Percentiles rank a stretch among this genome's conserved stretches.
Conservation (phyloP, 306 rosid species). For the Vachellia pachyceras region DNA sequence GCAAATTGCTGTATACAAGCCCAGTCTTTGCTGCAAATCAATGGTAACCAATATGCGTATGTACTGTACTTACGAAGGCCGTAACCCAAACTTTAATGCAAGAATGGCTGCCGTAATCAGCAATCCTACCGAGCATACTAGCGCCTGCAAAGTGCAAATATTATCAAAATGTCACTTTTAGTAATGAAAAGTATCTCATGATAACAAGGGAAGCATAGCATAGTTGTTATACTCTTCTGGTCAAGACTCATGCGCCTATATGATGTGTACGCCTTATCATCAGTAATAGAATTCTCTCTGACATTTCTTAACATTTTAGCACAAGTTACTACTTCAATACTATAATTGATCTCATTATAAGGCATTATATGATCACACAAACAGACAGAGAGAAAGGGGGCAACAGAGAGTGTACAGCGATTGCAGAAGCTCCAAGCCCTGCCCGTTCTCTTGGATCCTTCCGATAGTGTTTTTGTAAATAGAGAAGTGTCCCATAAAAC, state of each 20-base stretch:
- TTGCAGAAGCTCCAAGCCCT: conserved; percentile 95
- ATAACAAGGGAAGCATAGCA: background rate
- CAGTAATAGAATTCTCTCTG: no score
- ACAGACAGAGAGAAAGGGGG: background rate
- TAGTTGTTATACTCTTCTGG: no score
- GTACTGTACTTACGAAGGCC: conserved; percentile 22
- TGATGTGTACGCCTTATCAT: no score
- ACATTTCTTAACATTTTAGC: no score
- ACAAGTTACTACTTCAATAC: no score
- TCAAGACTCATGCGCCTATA: no score
- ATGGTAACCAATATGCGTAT: conserved; percentile 21
- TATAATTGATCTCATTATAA: conserved; percentile 25
- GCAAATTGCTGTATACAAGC: no score
- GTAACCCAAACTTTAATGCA: conserved; percentile 47
- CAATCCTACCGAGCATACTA: conserved; percentile 58
- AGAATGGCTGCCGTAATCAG: conserved; percentile 53
- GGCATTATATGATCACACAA: conserved; percentile 16
- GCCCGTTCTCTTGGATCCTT: conserved; percentile 98
- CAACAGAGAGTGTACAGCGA: conserved; percentile 62
- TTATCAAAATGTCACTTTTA: conserved; percentile 30
- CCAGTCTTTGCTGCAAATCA: no score
- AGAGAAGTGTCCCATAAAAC: conserved; percentile 86
- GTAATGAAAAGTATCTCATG: conserved; percentile 2
- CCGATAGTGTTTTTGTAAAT: conserved; percentile 75
- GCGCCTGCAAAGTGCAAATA: conserved; percentile 92